Evolutionary conservation across 1,284 basidiomycete species (phyloP).

Genomic region (Cutaneotrichosporon sp.): DNA sequence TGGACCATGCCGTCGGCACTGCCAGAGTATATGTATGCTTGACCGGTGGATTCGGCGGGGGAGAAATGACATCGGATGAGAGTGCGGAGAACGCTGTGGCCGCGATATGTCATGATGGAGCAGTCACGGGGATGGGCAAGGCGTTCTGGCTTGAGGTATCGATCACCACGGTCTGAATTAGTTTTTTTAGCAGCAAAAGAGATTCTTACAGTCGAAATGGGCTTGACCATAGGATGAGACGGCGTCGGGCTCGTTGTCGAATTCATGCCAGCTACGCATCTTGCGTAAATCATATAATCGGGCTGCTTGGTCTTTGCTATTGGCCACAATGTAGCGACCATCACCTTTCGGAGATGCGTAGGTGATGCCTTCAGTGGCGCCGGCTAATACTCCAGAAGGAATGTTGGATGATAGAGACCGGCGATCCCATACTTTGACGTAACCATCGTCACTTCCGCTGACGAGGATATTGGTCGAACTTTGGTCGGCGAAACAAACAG

Average conservation of each 20-base stretch:
- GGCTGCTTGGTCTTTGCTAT: constrained; percentile 92
- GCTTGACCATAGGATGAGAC: constrained; percentile 61
- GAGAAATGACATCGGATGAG: constrained; percentile 96
- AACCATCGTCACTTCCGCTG: constrained; percentile 89
- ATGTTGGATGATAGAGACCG: constrained; percentile 76
- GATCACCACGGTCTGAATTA: constrained; percentile 63
- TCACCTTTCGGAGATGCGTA: constrained; percentile 84
- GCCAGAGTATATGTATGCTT: constrained; percentile 91
- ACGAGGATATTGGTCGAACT: constrained; percentile 89
- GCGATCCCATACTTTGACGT: constrained; percentile 95
- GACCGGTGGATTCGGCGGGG: constrained; percentile 84
- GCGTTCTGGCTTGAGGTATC: constrained; percentile 45
- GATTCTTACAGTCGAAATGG: constrained; percentile 69
- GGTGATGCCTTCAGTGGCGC: constrained; percentile 93
- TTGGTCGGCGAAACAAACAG: constrained; percentile 91
- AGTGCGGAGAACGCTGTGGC: constrained; percentile 87
- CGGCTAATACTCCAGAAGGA: constrained; percentile 87
- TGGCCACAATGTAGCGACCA: constrained; percentile 92
- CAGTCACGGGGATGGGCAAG: constrained; percentile 77
- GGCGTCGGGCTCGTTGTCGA: constrained; percentile 59
- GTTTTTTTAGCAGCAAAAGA: neutral
- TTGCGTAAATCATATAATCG: constrained; percentile 93
- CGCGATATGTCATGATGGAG: constrained; percentile 92
- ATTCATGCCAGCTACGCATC: constrained; percentile 75
- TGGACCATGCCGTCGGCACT: constrained; percentile 54